Percentiles rank a stretch among this genome's conserved stretches.
These are phyloP conservation scores for Gigaspora rosea DNA, from an alignment of 192 early-diverging fungal species.

Conservation along the genomic window DNA sequence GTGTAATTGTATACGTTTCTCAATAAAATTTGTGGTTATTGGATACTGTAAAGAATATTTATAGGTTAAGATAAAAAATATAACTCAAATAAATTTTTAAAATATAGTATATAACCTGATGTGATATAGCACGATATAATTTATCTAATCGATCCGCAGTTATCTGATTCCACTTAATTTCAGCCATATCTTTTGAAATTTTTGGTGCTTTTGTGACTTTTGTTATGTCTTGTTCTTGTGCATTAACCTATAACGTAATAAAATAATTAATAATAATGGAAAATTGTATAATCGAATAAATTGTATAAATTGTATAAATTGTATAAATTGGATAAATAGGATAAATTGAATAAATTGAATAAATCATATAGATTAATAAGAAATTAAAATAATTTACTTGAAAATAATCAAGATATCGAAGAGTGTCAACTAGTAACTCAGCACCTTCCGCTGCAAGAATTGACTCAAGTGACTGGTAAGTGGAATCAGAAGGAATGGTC, in stretches of 20 bases:
- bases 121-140: constrained; percentile 72
- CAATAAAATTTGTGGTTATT: constrained; percentile 50
- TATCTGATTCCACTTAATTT: constrained; percentile 64
- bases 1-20: constrained; percentile 48
- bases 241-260: constrained; percentile 43
- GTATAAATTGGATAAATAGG: background rate
- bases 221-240: constrained; percentile 62
- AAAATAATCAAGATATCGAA: constrained; percentile 59
- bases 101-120: constrained; percentile 52
- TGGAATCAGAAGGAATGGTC: constrained; percentile 39
- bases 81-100: background rate
- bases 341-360: background rate
- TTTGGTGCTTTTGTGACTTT: constrained; percentile 71
- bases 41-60: constrained; percentile 48
- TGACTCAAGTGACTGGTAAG: constrained; percentile 39
- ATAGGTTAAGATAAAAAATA: constrained; percentile 18
- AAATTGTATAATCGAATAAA: background rate
- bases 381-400: constrained; percentile 44
- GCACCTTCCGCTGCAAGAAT: constrained; percentile 61
- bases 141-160: constrained; percentile 61
- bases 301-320: background rate
- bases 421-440: constrained; percentile 58
- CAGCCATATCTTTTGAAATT: constrained; percentile 58
- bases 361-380: background rate
- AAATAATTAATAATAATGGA: constrained; percentile 8